Conservation (phyloP, 495 filamentous ascomycete species). For the Podospora pseudopauciseta region DNA sequence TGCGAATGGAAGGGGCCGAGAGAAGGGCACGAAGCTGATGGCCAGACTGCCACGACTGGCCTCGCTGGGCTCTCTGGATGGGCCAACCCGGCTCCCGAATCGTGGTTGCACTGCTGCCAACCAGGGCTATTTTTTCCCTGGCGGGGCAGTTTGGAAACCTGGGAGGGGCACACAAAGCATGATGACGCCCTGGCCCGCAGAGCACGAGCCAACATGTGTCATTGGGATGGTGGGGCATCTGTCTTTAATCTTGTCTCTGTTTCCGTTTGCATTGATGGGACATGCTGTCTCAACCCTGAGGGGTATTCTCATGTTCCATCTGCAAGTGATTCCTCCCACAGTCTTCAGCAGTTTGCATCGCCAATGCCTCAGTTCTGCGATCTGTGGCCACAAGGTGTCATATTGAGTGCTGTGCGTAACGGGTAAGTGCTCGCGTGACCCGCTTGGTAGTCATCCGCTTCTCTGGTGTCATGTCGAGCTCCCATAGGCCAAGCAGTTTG, state of each 20-base stretch:
- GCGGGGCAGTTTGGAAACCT: constrained; percentile 11
- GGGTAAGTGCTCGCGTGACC: constrained; percentile 20
- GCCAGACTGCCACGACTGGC: constrained; percentile 3
- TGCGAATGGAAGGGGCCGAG: constrained; percentile 3
- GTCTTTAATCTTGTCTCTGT: background rate
- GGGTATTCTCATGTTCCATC: background rate
- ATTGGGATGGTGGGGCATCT: background rate
- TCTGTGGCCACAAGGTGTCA: background rate
- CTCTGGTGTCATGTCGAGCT: constrained; percentile 8
- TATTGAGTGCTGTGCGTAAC: constrained; percentile 4
- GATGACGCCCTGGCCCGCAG: constrained; percentile 2
- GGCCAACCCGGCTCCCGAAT: constrained; percentile 20
- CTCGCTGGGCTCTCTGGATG: constrained; percentile 3
- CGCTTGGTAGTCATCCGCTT: background rate
- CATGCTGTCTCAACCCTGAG: background rate
- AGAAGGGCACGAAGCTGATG: constrained; percentile 1
- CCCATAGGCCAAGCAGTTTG: constrained; percentile 9
- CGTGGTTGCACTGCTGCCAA: background rate
- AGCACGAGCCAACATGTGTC: constrained; percentile 10
- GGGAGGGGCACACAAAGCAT: constrained; percentile 13
- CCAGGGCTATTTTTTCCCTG: constrained; percentile 14
- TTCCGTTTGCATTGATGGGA: background rate
- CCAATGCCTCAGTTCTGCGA: background rate
- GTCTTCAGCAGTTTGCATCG: background rate
- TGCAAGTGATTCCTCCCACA: background rate